Evolutionary conservation across 31 red algal genomes (phyloP), one percentile per base, ranked within the genome.

Genomic region (Asparagopsis taxiformis): DNA sequence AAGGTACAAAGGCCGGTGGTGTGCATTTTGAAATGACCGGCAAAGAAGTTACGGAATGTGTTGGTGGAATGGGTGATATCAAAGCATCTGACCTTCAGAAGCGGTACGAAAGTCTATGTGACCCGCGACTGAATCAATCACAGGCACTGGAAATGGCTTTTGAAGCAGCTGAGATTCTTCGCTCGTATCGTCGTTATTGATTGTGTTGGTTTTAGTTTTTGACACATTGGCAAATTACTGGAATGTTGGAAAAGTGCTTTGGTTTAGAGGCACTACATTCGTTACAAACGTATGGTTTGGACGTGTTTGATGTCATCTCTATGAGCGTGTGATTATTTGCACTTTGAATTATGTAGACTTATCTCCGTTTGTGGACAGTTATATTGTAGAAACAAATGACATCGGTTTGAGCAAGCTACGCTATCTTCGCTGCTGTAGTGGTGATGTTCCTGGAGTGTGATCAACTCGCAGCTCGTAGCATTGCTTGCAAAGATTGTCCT

Each of bases 1-100:
- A 93, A 60, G 94, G 94, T 34, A 78, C 84, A 7, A 68, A 69
- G 57, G 77, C 94, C 13, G 94, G 94, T 3, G 94, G 94, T 44
- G 48, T 97, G 29, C 94, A 97, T 51, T 84, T 97, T 44, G 94
- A 97, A 57, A 92, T 97, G 89, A 97, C 88, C 0, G 94, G 94
- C 31, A 84, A 93, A 74, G 75, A 91, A 36, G 94, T 97, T 28
- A 97, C 94, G 19, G 94, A 97, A 53, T 97, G 94, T 66, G 88
- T 97, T 1, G 94, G 94, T 31, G 94, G 94, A 4, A 82, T 80
- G 35, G 13, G 36, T 13, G 77, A 74, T 3, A 32, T 92, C 31
- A 84, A 76, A 72, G 66, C 82, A 2, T 60, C 80, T 22, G 78
- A 86, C 62, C 73, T 97, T 13, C 33, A 46, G 0, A 43, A 69